phyloP scores from a whole-genome alignment of 352 stramenopile species.

The Globisporangium megalacanthum region DNA sequence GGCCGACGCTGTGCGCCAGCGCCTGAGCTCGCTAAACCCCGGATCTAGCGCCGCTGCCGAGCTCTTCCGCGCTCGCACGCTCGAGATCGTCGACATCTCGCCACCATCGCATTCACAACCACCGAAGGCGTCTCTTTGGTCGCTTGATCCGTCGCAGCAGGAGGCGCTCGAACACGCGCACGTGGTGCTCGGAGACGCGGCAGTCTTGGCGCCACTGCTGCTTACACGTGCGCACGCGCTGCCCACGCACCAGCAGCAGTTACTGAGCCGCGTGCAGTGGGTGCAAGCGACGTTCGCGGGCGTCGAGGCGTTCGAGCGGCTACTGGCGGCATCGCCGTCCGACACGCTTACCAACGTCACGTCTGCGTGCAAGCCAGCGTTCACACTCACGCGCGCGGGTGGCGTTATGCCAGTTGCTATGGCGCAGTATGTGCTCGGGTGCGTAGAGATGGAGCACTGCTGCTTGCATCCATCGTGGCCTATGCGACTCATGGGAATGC shows the following conservation, averaged over 20 bases:
- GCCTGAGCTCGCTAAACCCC: constrained; percentile 16
- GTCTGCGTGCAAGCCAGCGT: constrained; percentile 16
- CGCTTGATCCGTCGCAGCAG: constrained; percentile 26
- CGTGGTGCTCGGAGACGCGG: constrained; percentile 46
- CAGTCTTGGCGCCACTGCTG: constrained; percentile 36
- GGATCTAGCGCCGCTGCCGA: constrained; percentile 19
- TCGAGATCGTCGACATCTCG: constrained; percentile 43
- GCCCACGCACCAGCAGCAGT: constrained; percentile 17
- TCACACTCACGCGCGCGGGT: constrained; percentile 50
- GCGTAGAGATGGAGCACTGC: neutral
- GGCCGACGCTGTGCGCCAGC: constrained; percentile 28
- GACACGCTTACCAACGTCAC: constrained; percentile 7
- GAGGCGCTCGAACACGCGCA: constrained; percentile 31
- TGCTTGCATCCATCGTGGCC: neutral
- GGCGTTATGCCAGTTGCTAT: constrained; percentile 51
- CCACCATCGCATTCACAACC: constrained; percentile 11
- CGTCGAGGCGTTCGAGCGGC: constrained; percentile 43
- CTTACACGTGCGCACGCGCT: constrained; percentile 19
- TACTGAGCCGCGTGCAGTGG: constrained; percentile 43
- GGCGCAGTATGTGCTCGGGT: constrained; percentile 66
- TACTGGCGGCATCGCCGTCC: constrained; percentile 9
- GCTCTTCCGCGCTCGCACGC: constrained; percentile 30
- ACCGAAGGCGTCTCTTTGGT: constrained; percentile 17
- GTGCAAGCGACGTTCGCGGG: constrained; percentile 63
- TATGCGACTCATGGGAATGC: neutral